Percentiles rank a stretch among this genome's conserved stretches.
These are phyloP conservation scores for Podochytrium sp. DNA, from an alignment of 192 early-diverging fungal species.

Conservation along the genomic window DNA sequence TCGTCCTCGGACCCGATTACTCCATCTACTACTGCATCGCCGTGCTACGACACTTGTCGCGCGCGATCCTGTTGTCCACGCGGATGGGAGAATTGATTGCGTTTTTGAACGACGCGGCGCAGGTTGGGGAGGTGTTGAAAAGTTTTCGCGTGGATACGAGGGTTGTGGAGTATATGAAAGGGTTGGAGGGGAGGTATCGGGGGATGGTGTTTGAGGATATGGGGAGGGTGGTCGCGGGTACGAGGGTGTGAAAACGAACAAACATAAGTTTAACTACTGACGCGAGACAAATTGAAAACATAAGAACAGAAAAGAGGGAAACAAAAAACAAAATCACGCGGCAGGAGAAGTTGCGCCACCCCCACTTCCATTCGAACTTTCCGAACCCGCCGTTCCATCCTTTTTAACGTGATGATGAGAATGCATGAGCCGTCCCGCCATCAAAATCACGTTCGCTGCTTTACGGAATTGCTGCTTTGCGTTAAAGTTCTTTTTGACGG, in stretches of 20 bases:
- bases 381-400: too few species aligned
- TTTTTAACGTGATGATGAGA: too few species aligned
- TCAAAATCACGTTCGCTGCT: slow-evolving; percentile 18
- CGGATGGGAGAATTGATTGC: slow-evolving; percentile 44
- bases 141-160: slow-evolving; percentile 30
- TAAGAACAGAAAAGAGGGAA: too few species aligned
- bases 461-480: slow-evolving; percentile 70
- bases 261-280: too few species aligned
- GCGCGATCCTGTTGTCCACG: slow-evolving; percentile 39
- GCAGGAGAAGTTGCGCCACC: too few species aligned
- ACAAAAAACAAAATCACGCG: too few species aligned
- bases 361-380: too few species aligned
- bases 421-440: not conserved
- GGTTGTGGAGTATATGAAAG: slow-evolving; percentile 42
- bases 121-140: not conserved
- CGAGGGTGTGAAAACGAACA: too few species aligned
- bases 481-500: slow-evolving; percentile 68
- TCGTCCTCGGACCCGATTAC: slow-evolving; percentile 46
- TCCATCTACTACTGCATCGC: slow-evolving; percentile 57
- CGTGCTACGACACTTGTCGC: slow-evolving; percentile 41
- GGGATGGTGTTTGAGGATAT: slow-evolving; percentile 37
- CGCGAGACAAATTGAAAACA: too few species aligned
- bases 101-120: slow-evolving; percentile 32
- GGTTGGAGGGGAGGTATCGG: slow-evolving; percentile 43
- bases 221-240: slow-evolving; percentile 7